Conservation (phyloP, 2,329 filamentous ascomycete genomes). For the Purpureocillium lavendulum region DNA sequence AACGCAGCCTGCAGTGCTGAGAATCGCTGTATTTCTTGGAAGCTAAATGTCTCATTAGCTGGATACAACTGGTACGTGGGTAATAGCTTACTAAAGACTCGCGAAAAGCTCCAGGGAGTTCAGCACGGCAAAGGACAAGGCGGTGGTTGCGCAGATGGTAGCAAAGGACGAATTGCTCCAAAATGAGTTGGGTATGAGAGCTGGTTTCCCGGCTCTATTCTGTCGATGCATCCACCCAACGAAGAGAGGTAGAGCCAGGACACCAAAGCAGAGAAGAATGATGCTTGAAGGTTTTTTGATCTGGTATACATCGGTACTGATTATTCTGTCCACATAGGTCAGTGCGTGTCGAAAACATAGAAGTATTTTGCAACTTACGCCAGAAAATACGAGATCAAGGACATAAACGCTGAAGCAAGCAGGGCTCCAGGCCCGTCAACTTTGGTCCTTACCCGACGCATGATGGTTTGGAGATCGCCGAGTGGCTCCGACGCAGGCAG, state of each 20-base stretch:
- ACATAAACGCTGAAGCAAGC: conserved; percentile 36
- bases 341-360: neutral
- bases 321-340: conserved; percentile 9
- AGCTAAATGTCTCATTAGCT: conserved; percentile 45
- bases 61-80: neutral
- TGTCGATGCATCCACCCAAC: conserved; percentile 44
- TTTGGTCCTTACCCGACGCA: conserved; percentile 16
- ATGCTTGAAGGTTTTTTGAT: conserved; percentile 37
- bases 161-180: conserved; percentile 52
- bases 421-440: conserved; percentile 47
- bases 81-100: conserved; percentile 31
- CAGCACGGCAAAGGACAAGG: conserved; percentile 35
- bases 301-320: conserved; percentile 28
- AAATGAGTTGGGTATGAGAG: conserved; percentile 53
- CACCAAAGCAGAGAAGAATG: conserved; percentile 32
- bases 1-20: conserved; percentile 36
- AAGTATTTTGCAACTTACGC: conserved; percentile 32
- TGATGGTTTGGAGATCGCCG: conserved; percentile 8
- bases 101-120: conserved; percentile 38
- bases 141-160: conserved; percentile 41
- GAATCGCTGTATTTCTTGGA: conserved; percentile 38
- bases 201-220: conserved; percentile 34
- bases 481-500: conserved; percentile 19
- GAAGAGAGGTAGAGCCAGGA: conserved; percentile 38
- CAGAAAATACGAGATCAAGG: conserved; percentile 43